A percentile compares a stretch with the other conserved stretches of the same genome.
phyloP scores from a whole-genome alignment of 2,329 filamentous ascomycete species.

The Samsoniella hepiali region DNA sequence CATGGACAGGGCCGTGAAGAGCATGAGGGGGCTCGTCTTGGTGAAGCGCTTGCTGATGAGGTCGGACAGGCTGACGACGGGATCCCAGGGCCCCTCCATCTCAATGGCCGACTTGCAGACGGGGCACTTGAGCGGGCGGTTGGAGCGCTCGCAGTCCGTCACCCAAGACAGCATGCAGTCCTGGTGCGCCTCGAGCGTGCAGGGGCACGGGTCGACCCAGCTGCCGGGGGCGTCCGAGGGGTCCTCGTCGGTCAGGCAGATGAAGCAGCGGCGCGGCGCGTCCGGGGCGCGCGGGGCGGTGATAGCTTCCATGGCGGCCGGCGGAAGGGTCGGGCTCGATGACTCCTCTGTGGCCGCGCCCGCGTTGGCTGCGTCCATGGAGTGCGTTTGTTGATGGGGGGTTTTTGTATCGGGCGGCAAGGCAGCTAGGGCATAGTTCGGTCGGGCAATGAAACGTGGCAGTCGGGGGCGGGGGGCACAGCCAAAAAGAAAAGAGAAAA shows the following conservation, averaged over 20 bases:
- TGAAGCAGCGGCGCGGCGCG: constrained; percentile 53
- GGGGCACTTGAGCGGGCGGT: constrained; percentile 73
- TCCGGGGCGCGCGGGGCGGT: constrained; percentile 24
- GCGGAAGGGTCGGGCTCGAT: constrained; percentile 15
- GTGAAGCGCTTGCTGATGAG: constrained; percentile 53
- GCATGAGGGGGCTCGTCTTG: constrained; percentile 57
- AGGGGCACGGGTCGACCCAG: constrained; percentile 89
- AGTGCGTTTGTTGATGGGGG: not conserved
- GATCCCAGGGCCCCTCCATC: constrained; percentile 70
- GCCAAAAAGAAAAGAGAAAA: not conserved
- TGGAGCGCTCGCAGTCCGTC: constrained; percentile 72
- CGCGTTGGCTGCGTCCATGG: not conserved
- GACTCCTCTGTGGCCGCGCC: not conserved
- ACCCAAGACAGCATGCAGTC: constrained; percentile 89
- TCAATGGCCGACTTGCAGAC: constrained; percentile 83
- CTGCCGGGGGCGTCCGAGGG: constrained; percentile 45
- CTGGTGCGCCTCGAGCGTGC: constrained; percentile 87
- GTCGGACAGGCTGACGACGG: constrained; percentile 65
- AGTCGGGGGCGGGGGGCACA: too few species aligned
- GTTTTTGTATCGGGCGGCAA: not conserved
- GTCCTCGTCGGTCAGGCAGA: constrained; percentile 58
- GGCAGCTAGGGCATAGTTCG: constrained; percentile 7
- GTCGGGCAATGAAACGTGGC: not conserved
- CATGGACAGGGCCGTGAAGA: constrained; percentile 56
- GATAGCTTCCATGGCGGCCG: constrained; percentile 22